A percentile compares a stretch with the other conserved stretches of the same genome.
These are phyloP conservation scores for Prosopis cineraria DNA, from an alignment of 306 rosid genomes.

Conservation along the genomic window DNA sequence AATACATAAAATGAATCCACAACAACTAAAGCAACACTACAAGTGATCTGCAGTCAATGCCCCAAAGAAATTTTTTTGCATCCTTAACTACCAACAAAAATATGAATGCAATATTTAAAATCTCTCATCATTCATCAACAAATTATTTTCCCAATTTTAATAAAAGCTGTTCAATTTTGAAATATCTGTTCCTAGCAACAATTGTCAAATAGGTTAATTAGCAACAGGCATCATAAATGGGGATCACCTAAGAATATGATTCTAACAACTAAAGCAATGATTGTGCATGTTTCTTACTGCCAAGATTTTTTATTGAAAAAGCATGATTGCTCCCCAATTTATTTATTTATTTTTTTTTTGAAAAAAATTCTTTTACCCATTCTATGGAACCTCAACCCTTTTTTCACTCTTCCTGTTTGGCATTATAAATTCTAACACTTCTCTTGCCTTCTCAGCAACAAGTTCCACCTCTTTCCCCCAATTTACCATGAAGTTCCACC, in stretches of 20 bases:
- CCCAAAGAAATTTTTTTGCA: neutral
- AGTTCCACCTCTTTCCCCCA: neutral
- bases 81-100: neutral
- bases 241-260: neutral
- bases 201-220: neutral
- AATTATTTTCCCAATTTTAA: neutral
- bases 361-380: neutral
- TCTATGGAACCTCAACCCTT: neutral
- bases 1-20: neutral
- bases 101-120: neutral
- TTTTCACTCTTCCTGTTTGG: neutral
- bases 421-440: neutral
- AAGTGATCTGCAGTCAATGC: neutral
- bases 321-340: neutral
- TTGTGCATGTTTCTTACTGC: neutral
- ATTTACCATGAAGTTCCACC: neutral
- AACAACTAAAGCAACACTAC: neutral
- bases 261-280: constrained; percentile 8
- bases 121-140: neutral
- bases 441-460: neutral
- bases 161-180: neutral
- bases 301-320: too few species aligned
- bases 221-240: neutral
- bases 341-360: neutral
- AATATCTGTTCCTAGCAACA: neutral